A percentile compares a stretch with the other conserved stretches of the same genome.
phyloP scores from a whole-genome alignment of 768 basidiomycete genomes.

The Hericium erinaceus region DNA sequence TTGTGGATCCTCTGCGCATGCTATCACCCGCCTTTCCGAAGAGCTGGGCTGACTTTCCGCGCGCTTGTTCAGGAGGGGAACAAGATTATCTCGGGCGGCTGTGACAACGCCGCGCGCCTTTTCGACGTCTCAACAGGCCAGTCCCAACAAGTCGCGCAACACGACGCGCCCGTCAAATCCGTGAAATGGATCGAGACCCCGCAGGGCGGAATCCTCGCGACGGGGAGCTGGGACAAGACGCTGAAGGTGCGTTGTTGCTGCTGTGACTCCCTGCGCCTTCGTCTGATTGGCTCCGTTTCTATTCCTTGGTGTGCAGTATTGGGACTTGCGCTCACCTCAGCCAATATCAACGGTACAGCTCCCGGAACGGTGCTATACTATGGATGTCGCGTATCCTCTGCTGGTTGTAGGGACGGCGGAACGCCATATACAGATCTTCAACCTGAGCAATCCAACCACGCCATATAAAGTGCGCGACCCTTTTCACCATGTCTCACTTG shows the following conservation, averaged over 20 bases:
- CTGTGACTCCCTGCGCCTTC: background rate
- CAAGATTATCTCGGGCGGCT: conserved; percentile 86
- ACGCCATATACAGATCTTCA: conserved; percentile 83
- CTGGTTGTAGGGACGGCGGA: conserved; percentile 94
- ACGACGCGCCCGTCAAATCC: conserved; percentile 82
- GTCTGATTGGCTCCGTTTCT: background rate
- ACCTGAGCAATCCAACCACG: conserved; percentile 72
- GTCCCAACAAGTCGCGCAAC: conserved; percentile 75
- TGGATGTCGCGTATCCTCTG: conserved; percentile 73
- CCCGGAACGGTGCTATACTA: conserved; percentile 85
- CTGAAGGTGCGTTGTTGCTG: conserved; percentile 57
- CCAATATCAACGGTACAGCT: conserved; percentile 74
- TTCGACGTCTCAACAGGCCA: conserved; percentile 84
- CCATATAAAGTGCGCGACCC: conserved; percentile 54
- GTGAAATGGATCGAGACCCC: conserved; percentile 76
- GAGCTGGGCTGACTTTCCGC: conserved; percentile 3
- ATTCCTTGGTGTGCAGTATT: conserved; percentile 50
- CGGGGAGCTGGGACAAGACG: conserved; percentile 98
- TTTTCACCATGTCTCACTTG: background rate
- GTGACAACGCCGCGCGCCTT: conserved; percentile 92
- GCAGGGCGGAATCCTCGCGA: conserved; percentile 69
- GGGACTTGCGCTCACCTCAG: conserved; percentile 74
- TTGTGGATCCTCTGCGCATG: background rate
- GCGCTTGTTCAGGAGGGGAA: conserved; percentile 62
- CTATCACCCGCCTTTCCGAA: background rate